These are phyloP conservation scores for Incumbomyces lentus DNA, from an alignment of 2,329 filamentous ascomycete genomes.

Conservation along the genomic window DNA sequence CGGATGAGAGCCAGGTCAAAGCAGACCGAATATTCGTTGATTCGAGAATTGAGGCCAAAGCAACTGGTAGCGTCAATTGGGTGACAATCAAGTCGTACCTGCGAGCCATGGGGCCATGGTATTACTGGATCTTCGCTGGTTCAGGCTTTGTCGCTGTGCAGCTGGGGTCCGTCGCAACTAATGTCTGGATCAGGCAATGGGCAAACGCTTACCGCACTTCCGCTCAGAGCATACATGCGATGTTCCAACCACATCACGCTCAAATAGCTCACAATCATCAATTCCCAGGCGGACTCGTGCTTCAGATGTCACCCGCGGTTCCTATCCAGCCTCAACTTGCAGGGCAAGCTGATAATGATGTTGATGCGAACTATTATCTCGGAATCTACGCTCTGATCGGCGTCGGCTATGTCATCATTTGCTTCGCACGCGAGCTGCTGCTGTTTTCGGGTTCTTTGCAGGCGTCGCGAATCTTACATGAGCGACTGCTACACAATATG, in stretches of 20 bases:
- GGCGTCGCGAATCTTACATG: constrained; percentile 77
- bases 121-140: constrained; percentile 76
- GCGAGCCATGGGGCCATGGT: constrained; percentile 85
- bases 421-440: constrained; percentile 72
- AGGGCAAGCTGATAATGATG: constrained; percentile 32
- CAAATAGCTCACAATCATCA: background rate
- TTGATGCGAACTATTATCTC: constrained; percentile 78
- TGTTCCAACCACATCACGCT: background rate
- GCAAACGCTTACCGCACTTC: constrained; percentile 68
- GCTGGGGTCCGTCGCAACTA: constrained; percentile 73
- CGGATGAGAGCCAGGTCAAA: constrained; percentile 14
- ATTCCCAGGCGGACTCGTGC: background rate
- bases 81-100: constrained; percentile 79
- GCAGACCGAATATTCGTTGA: constrained; percentile 29
- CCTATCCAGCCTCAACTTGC: background rate
- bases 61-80: constrained; percentile 78
- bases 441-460: constrained; percentile 86
- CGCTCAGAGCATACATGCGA: constrained; percentile 26
- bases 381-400: constrained; percentile 73
- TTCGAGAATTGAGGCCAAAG: constrained; percentile 62
- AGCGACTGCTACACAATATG: constrained; percentile 64
- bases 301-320: background rate
- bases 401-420: constrained; percentile 64
- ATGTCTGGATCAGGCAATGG: constrained; percentile 92
- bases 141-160: constrained; percentile 74